A percentile compares a stretch with the other conserved stretches of the same genome.
Conservation (phyloP, 192 early-diverging fungal genomes). For the Coemansia sp. region DNA sequence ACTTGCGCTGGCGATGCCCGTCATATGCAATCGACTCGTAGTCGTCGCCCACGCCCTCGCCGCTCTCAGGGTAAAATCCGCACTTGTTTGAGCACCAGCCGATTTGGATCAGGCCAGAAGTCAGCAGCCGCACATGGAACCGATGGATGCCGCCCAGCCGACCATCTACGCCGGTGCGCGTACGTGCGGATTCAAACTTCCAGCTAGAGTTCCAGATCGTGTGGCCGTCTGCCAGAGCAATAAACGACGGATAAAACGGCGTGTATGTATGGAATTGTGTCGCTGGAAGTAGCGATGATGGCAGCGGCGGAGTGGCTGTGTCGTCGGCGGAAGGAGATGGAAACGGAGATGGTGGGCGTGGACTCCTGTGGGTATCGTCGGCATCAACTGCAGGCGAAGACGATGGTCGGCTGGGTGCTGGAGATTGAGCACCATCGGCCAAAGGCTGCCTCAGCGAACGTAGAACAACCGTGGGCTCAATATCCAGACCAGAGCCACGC, state of each 20-base stretch:
- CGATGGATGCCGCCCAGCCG: conserved; percentile 41
- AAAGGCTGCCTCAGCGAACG: neutral
- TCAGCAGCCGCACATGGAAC: conserved; percentile 40
- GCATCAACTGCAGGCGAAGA: neutral
- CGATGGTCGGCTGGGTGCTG: neutral
- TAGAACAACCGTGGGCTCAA: conserved; percentile 1
- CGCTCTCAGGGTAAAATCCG: conserved; percentile 45
- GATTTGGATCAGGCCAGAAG: conserved; percentile 40
- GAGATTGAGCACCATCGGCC: neutral
- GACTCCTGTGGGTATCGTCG: neutral
- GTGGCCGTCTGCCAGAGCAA: conserved; percentile 29
- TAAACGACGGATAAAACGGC: conserved; percentile 34
- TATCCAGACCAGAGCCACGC: conserved; percentile 10
- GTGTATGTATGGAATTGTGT: conserved; percentile 21
- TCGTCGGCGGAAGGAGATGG: conserved; percentile 16
- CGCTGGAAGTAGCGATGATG: neutral
- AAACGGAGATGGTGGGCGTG: conserved; percentile 27
- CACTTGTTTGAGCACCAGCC: conserved; percentile 51
- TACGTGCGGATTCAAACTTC: conserved; percentile 45
- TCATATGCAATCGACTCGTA: conserved; percentile 46
- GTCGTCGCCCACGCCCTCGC: conserved; percentile 52
- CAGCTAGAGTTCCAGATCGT: conserved; percentile 48
- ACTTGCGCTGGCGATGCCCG: conserved; percentile 38
- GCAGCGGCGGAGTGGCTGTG: conserved; percentile 1
- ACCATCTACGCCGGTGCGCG: conserved; percentile 33